These are phyloP conservation scores for Fusarium nanum DNA, from an alignment of 2,329 filamentous ascomycete species.

Conservation along the genomic window DNA sequence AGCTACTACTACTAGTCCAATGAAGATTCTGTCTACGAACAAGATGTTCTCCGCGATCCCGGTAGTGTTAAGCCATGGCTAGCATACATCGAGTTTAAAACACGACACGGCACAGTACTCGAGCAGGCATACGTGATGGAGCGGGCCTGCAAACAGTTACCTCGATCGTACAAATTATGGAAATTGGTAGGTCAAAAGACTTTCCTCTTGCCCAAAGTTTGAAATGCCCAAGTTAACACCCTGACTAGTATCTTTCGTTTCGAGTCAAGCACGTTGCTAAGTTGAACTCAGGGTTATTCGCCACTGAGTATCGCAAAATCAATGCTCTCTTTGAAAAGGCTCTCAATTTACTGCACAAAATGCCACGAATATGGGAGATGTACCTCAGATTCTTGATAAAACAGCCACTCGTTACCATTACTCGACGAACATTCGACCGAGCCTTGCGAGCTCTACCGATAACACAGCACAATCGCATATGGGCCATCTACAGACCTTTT, in stretches of 20 bases:
- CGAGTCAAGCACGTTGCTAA: slow-evolving; percentile 83
- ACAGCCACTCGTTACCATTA: slow-evolving; percentile 91
- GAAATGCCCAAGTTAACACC: neutral
- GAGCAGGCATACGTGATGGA: slow-evolving; percentile 92
- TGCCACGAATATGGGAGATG: slow-evolving; percentile 98
- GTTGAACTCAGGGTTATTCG: slow-evolving; percentile 84
- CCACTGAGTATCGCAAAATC: slow-evolving; percentile 88
- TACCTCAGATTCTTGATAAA: slow-evolving; percentile 90
- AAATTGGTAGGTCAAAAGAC: slow-evolving; percentile 73
- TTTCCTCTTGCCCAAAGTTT: neutral
- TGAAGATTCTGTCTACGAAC: slow-evolving; percentile 95
- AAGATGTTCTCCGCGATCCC: slow-evolving; percentile 88
- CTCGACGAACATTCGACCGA: slow-evolving; percentile 89
- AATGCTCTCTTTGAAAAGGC: slow-evolving; percentile 95
- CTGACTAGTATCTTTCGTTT: slow-evolving; percentile 80
- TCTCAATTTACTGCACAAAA: slow-evolving; percentile 94
- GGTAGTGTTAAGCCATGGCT: slow-evolving; percentile 94
- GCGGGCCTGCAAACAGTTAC: slow-evolving; percentile 87
- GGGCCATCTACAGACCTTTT: slow-evolving; percentile 90
- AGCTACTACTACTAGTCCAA: slow-evolving; percentile 66
- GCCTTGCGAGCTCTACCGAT: slow-evolving; percentile 91
- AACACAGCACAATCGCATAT: slow-evolving; percentile 95
- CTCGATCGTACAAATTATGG: slow-evolving; percentile 98
- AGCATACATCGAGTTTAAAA: slow-evolving; percentile 91
- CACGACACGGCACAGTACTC: slow-evolving; percentile 82